Conservation (phyloP, 2,329 filamentous ascomycete species). For the Scedosporium boydii region DNA sequence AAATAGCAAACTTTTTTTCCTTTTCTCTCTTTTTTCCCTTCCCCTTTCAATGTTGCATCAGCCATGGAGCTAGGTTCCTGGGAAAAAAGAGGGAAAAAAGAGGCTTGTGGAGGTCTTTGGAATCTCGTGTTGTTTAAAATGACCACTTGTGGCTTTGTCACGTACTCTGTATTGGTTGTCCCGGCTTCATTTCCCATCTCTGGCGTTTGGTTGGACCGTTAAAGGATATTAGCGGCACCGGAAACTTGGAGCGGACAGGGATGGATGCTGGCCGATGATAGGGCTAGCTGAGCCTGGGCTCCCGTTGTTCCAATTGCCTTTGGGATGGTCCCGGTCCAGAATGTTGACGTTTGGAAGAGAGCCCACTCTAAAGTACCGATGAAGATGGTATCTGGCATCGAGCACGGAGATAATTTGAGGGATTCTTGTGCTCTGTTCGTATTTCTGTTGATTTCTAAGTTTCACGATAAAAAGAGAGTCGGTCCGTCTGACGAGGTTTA, state of each 20-base stretch:
- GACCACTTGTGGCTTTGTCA: background rate
- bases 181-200: background rate
- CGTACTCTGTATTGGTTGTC: background rate
- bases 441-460: background rate
- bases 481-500: no score
- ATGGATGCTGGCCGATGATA: background rate
- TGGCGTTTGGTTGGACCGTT: background rate
- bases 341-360: background rate
- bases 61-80: background rate
- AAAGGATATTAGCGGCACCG: background rate
- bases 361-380: background rate
- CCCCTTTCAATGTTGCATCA: no score
- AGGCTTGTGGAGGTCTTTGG: background rate
- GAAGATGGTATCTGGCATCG: background rate
- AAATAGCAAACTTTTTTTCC: no score
- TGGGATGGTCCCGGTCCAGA: background rate
- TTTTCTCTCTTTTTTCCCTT: no score
- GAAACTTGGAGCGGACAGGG: background rate
- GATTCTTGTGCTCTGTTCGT: background rate
- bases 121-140: background rate
- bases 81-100: background rate
- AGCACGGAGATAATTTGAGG: background rate
- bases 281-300: background rate
- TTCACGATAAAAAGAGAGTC: background rate
- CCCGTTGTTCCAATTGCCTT: background rate